These are phyloP conservation scores for Ricinus communis DNA, from an alignment of 345 rosid species.

Conservation along the genomic window DNA sequence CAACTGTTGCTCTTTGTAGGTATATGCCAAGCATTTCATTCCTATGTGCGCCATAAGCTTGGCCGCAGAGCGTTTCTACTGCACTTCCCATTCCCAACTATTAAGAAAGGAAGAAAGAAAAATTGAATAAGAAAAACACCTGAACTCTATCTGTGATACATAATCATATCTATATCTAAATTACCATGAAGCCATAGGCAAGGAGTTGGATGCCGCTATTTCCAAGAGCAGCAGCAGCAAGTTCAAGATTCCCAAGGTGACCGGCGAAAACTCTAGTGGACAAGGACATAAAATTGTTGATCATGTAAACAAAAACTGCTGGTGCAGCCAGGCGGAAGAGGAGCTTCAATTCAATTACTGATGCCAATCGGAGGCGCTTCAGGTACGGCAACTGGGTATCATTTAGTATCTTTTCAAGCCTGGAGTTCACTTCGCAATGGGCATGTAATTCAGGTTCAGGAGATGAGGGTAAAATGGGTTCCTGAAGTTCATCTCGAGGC, in stretches of 20 bases:
- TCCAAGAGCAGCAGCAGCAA: constrained; percentile 31
- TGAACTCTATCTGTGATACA: too few species aligned
- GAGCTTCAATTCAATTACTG: constrained; percentile 10
- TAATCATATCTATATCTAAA: too few species aligned
- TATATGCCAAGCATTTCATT: constrained; percentile 23
- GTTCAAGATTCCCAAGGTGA: constrained; percentile 30
- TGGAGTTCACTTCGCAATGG: constrained; percentile 10
- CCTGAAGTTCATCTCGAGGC: too few species aligned
- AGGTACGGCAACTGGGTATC: constrained; percentile 5
- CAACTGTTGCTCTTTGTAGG: constrained; percentile 23
- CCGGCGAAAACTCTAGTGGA: constrained; percentile 27
- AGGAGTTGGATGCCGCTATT: constrained; percentile 30
- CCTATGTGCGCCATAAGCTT: constrained; percentile 28
- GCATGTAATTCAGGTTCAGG: background rate
- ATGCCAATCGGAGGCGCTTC: constrained; percentile 10
- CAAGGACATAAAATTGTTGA: constrained; percentile 28
- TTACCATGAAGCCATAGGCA: constrained; percentile 33
- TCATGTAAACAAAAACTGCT: constrained; percentile 22
- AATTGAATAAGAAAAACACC: too few species aligned
- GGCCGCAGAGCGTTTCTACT: constrained; percentile 35
- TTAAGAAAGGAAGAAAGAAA: too few species aligned
- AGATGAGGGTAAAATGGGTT: too few species aligned
- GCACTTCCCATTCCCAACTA: constrained; percentile 35
- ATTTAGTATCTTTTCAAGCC: constrained; percentile 46
- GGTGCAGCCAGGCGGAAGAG: constrained; percentile 30